Base-by-base conservation (phyloP, 1,139 yeast species). In the Debaryomycetaceae sp. region DNA sequence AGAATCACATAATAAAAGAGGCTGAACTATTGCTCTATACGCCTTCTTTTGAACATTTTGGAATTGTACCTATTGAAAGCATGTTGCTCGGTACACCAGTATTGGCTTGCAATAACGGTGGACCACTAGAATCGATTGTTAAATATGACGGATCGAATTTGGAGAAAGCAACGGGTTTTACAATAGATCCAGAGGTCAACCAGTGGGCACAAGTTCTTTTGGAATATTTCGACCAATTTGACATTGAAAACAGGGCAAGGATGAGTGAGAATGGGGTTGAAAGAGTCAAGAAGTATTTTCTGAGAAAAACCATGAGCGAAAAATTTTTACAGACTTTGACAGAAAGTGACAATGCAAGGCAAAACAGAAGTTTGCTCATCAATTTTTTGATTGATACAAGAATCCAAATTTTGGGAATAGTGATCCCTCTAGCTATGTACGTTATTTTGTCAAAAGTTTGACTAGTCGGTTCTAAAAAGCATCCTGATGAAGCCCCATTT, bases 41-140 rank as follows among this genome's bases (percentile, higher is more conserved):
- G 0, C 99, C 99, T 2, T 76, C 86, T 1, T 79, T 80, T 57
- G 99, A 95, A 62, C 99, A 93, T 66, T 93, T 93, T 61, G 99
- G 99, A 11, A 95, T 93, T 50, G 99, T 95, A 4, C 99, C 99
- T 1, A 76, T 93, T 11, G 99, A 93, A 59, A 90, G 97, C 17
- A 91, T 93, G 97, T 75, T 85, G 40, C 75, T 80, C 49, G 83
- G 86, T 27, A 85, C 87, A 0, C 91, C 96, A 0, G 97, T 90
- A 0, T 68, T 95, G 45, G 97, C 97, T 0, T 83, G 86, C 2
- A 81, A 87, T 57, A 83, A 82, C 39, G 99, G 99, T 13, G 99
- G 99, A 0, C 99, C 99, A 0, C 65, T 85, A 30, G 99, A 93
- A 60, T 86, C 97, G 0, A 75, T 93, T 8, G 75, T 75, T 1